These are phyloP conservation scores for Emericellopsis cladophorae DNA, from an alignment of 2,329 filamentous ascomycete species.

Conservation along the genomic window DNA sequence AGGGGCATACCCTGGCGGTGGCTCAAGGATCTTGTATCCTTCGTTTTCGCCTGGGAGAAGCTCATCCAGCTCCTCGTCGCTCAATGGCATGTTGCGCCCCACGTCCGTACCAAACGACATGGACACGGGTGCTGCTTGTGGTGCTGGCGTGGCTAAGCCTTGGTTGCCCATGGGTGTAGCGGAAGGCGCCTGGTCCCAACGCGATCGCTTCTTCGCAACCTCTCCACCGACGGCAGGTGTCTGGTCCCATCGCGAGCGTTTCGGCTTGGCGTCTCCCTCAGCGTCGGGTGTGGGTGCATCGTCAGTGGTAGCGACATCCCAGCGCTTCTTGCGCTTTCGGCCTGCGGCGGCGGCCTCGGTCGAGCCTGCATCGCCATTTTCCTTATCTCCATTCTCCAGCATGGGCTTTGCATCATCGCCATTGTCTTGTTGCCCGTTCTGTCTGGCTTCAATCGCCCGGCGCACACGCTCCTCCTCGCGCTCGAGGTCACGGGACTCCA, in stretches of 20 bases:
- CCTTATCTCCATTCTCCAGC: slow-evolving; percentile 62
- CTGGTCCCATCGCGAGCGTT: slow-evolving; percentile 82
- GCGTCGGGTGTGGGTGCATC: slow-evolving; percentile 36
- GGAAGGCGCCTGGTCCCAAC: slow-evolving; percentile 85
- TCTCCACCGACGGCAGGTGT: slow-evolving; percentile 49
- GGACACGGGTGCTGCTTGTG: slow-evolving; percentile 46
- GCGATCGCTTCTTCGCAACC: slow-evolving; percentile 60
- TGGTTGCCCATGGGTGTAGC: slow-evolving; percentile 63
- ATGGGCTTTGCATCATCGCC: slow-evolving; percentile 57
- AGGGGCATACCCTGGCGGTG: slow-evolving; percentile 84
- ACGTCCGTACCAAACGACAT: slow-evolving; percentile 73
- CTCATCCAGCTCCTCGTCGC: slow-evolving; percentile 86
- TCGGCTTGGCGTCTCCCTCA: slow-evolving; percentile 49
- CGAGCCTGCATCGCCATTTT: slow-evolving; percentile 58
- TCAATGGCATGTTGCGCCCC: slow-evolving; percentile 68
- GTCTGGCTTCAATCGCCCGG: slow-evolving; percentile 66
- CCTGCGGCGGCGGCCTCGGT: slow-evolving; percentile 49
- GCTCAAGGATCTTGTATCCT: slow-evolving; percentile 84
- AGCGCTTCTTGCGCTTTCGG: slow-evolving; percentile 85
- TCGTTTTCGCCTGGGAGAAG: slow-evolving; percentile 81
- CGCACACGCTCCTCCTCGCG: slow-evolving; percentile 83
- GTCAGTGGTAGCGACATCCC: slow-evolving; percentile 62
- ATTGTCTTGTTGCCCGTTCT: slow-evolving; percentile 42
- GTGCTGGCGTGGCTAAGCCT: slow-evolving; percentile 68
- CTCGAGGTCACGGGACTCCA: slow-evolving; percentile 83